Base-by-base conservation (phyloP, 192 early-diverging fungal species). In the Rhizoclosmatium globosum region DNA sequence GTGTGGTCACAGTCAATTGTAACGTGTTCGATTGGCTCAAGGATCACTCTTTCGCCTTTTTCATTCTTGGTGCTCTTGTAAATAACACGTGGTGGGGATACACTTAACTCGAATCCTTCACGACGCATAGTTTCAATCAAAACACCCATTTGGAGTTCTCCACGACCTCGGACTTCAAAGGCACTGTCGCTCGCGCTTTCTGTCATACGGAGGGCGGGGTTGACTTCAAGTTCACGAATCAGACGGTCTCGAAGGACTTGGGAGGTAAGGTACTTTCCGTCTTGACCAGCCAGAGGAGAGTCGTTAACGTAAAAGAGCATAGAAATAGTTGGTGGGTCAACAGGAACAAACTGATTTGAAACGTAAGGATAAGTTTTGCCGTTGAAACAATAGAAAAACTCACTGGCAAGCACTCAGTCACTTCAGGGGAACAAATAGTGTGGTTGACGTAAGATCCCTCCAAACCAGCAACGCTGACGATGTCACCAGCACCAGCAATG, bases 91-190 rank as follows among this genome's bases (percentile, higher is more conserved):
- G 94, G 94, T 6, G 94, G 92, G 1, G 92, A 92, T 4, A 95
- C 91, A 44, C 91, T 92, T 41, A 95, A 85, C 82, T 95, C 94
- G 78, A 94, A 95, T 31, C 94, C 94, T 84, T 95, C 94, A 38
- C 94, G 91, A 43, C 94, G 88, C 94, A 95, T 95, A 6, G 94
- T 94, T 87, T 95, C 94, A 67, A 94, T 94, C 48, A 95, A 85
- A 7, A 95, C 93, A 31, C 93, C 93, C 64, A 95, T 88, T 85
- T 95, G 94, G 45, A 95, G 86, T 86, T 95, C 94, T n/a, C 94
- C 94, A 57, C 94, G 92, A 42, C 94, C 94, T 61, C 91, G 90
- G 47, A 95, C 94, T 83, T 95, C 94, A 81, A 93, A 92, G 0
- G 94, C 84, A 66, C 88, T 88, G 47, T 93, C 92, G 17, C 4